A percentile compares a stretch with the other conserved stretches of the same genome.
Evolutionary conservation across 108 stramenopile species (phyloP).

Genomic region (Fistulifera solaris): DNA sequence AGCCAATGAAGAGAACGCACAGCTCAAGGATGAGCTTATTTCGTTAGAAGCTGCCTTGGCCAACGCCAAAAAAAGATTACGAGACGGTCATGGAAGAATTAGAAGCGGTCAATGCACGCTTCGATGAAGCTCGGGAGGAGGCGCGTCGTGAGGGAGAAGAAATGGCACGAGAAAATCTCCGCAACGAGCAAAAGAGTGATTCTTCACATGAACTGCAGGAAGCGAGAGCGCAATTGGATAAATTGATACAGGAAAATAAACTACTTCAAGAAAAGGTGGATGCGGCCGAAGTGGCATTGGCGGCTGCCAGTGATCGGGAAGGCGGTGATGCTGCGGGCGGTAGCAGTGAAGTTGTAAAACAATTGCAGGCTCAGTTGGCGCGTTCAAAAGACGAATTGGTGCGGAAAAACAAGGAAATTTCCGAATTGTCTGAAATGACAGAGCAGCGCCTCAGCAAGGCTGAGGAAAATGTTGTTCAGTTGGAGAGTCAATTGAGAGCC

Average conservation of each 20-base stretch:
- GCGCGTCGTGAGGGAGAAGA: conserved; percentile 35
- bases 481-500: conserved; percentile 40
- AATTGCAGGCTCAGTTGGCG: conserved; percentile 55
- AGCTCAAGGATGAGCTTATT: conserved; percentile 47
- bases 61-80: conserved; percentile 66
- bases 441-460: conserved; percentile 34
- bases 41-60: conserved; percentile 50
- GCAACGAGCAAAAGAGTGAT: conserved; percentile 30
- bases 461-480: conserved; percentile 36
- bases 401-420: conserved; percentile 54
- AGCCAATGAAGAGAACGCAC: conserved; percentile 29
- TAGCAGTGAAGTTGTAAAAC: conserved; percentile 51
- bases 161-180: conserved; percentile 15
- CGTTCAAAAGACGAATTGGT: conserved; percentile 46
- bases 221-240: conserved; percentile 28
- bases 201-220: conserved; percentile 33
- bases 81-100: conserved; percentile 53
- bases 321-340: conserved; percentile 28
- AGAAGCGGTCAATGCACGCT: conserved; percentile 59
- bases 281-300: conserved; percentile 43
- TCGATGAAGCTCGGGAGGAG: conserved; percentile 59
- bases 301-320: conserved; percentile 25
- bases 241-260: conserved; percentile 41
- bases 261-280: conserved; percentile 50
- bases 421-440: conserved; percentile 22